phyloP scores from a whole-genome alignment of 805 yeast genomes.

The Zygotorulaspora danielsina region DNA sequence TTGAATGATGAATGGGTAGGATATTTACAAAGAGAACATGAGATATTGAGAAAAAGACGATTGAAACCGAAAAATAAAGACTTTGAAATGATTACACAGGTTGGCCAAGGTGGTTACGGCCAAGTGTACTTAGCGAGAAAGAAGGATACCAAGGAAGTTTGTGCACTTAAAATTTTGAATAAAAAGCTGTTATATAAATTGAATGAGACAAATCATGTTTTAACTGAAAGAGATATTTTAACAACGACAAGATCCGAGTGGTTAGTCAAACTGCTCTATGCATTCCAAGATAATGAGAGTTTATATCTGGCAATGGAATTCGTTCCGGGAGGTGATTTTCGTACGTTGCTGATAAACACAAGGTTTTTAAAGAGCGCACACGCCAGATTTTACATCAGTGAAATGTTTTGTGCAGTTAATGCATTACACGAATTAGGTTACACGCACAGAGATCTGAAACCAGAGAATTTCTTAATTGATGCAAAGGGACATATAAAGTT shows the following conservation, averaged over 20 bases:
- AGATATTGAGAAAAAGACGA: constrained; percentile 79
- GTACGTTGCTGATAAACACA: constrained; percentile 89
- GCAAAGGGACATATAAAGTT: constrained; percentile 86
- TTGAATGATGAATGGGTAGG: constrained; percentile 62
- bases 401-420: constrained; percentile 93
- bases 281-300: constrained; percentile 88
- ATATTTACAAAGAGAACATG: constrained; percentile 80
- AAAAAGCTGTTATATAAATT: constrained; percentile 80
- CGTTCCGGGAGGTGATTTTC: constrained; percentile 99
- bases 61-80: constrained; percentile 91
- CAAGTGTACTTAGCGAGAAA: constrained; percentile 96
- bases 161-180: constrained; percentile 89
- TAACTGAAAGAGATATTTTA: constrained; percentile 93
- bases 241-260: constrained; percentile 96
- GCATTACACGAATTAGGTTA: constrained; percentile 92
- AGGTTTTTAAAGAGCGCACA: constrained; percentile 91
- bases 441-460: constrained; percentile 95
- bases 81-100: constrained; percentile 94
- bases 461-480: constrained; percentile 88
- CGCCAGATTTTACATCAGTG: constrained; percentile 90
- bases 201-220: constrained; percentile 92
- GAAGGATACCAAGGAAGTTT: constrained; percentile 88
- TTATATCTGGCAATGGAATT: constrained; percentile 97
- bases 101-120: constrained; percentile 99
- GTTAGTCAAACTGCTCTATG: constrained; percentile 89